Evolutionary conservation across 768 basidiomycete species (phyloP).

Genomic region (Trametes sanguinea): DNA sequence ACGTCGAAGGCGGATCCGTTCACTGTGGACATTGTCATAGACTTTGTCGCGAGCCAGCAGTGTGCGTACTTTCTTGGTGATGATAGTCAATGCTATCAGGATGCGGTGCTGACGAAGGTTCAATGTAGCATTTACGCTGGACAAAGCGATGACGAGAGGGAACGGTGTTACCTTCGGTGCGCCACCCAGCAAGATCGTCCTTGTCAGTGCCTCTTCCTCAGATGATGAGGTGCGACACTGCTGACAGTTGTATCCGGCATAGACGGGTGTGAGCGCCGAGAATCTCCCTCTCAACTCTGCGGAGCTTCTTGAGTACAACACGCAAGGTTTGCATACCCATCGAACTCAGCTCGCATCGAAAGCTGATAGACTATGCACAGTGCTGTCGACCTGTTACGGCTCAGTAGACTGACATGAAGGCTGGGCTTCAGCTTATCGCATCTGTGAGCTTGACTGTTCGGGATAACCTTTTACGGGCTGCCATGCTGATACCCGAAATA

Average conservation of each 20-base stretch:
- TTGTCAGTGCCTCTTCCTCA: neutral
- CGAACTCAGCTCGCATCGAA: neutral
- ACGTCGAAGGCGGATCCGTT: slow-evolving; percentile 10
- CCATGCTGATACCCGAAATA: neutral
- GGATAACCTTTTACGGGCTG: neutral
- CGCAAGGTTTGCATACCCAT: neutral
- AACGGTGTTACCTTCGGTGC: neutral
- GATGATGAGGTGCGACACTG: neutral
- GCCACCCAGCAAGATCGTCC: neutral
- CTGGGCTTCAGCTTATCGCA: neutral
- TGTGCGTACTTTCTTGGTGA: slow-evolving; percentile 15
- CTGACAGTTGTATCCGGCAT: neutral
- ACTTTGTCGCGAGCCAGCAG: slow-evolving; percentile 27
- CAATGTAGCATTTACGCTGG: slow-evolving; percentile 4
- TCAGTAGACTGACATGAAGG: neutral
- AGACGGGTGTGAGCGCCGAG: neutral
- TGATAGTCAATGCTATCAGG: no score
- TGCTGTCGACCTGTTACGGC: neutral
- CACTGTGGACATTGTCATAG: slow-evolving; percentile 28
- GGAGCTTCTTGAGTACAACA: neutral
- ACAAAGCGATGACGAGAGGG: neutral
- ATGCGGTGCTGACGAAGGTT: neutral
- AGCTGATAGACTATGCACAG: neutral
- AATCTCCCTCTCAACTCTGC: neutral
- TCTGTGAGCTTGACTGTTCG: neutral